Percentiles rank a stretch among this genome's conserved stretches.
Evolutionary conservation across 352 stramenopile genomes (phyloP).

Genomic region (Globisporangium cystogenes): DNA sequence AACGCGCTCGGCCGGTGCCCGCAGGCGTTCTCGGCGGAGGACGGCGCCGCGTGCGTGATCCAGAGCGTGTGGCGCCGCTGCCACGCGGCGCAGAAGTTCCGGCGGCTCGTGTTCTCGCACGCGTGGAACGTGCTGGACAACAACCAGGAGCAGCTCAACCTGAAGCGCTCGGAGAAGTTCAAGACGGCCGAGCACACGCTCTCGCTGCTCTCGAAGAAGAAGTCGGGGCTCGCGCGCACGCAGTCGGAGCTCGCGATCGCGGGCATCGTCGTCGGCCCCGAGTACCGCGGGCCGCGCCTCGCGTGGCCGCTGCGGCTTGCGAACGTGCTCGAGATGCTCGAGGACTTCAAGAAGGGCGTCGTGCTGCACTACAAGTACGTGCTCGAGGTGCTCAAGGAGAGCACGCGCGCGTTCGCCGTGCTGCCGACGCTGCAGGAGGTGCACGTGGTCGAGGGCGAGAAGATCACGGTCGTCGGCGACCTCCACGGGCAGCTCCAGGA

Average conservation of each 20-base stretch:
- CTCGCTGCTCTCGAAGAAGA: constrained; percentile 64
- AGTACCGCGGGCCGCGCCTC: constrained; percentile 78
- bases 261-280: constrained; percentile 38
- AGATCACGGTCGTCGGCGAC: constrained; percentile 91
- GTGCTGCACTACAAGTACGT: constrained; percentile 91
- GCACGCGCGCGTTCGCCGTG: constrained; percentile 48
- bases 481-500: constrained; percentile 94
- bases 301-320: constrained; percentile 80
- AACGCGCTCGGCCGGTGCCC: not conserved
- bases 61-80: constrained; percentile 73
- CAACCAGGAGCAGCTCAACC: constrained; percentile 86
- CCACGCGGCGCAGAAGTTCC: constrained; percentile 77
- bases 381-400: constrained; percentile 74
- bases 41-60: constrained; percentile 67
- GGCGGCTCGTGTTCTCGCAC: constrained; percentile 68
- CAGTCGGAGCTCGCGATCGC: constrained; percentile 52
- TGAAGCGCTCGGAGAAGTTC: constrained; percentile 84
- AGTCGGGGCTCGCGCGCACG: constrained; percentile 25
- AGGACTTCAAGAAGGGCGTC: constrained; percentile 88
- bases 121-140: constrained; percentile 90
- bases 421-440: constrained; percentile 88
- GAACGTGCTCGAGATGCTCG: constrained; percentile 85
- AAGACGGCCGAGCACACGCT: constrained; percentile 81
- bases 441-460: constrained; percentile 73
- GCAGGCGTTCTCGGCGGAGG: constrained; percentile 73